phyloP scores from a whole-genome alignment of 805 yeast genomes.

The Lachancea sp. region DNA sequence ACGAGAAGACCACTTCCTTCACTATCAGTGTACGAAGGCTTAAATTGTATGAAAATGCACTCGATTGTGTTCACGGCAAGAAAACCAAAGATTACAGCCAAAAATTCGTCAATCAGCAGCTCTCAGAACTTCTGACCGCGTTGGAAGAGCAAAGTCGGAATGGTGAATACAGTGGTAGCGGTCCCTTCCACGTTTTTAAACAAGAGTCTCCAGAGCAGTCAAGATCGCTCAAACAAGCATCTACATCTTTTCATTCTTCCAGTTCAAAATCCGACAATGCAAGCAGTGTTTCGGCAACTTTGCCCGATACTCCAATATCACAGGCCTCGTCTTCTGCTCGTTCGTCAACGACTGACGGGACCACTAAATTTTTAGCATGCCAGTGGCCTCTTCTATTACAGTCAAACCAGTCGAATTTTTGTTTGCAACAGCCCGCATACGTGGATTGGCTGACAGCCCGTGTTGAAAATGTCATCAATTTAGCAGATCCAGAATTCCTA shows the following conservation, averaged over 20 bases:
- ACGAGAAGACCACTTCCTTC: slow-evolving; percentile 11
- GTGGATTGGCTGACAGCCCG: slow-evolving; percentile 7
- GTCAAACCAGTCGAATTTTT: slow-evolving; percentile 5
- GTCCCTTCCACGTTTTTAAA: slow-evolving; percentile 6
- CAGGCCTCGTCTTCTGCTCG: slow-evolving; percentile 1
- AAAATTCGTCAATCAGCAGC: slow-evolving; percentile 17
- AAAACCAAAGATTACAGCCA: slow-evolving; percentile 15
- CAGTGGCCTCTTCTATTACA: slow-evolving; percentile 5
- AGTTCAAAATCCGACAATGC: neutral
- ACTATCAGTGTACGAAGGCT: slow-evolving; percentile 30
- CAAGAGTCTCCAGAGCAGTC: neutral
- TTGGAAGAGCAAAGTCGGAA: slow-evolving; percentile 1
- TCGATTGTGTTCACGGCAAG: slow-evolving; percentile 20
- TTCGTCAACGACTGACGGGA: neutral
- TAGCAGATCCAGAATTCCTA: slow-evolving; percentile 2
- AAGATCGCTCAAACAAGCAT: neutral
- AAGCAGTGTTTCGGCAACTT: neutral
- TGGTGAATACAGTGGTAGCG: neutral
- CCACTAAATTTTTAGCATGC: neutral
- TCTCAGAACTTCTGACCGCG: neutral
- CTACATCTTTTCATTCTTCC: neutral
- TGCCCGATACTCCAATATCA: slow-evolving; percentile 8
- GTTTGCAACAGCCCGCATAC: slow-evolving; percentile 7
- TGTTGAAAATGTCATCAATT: neutral
- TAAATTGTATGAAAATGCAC: slow-evolving; percentile 26